A percentile compares a stretch with the other conserved stretches of the same genome.
These are phyloP conservation scores for Monilinia fructigena DNA, from an alignment of 2,329 filamentous ascomycete species.

Conservation along the genomic window DNA sequence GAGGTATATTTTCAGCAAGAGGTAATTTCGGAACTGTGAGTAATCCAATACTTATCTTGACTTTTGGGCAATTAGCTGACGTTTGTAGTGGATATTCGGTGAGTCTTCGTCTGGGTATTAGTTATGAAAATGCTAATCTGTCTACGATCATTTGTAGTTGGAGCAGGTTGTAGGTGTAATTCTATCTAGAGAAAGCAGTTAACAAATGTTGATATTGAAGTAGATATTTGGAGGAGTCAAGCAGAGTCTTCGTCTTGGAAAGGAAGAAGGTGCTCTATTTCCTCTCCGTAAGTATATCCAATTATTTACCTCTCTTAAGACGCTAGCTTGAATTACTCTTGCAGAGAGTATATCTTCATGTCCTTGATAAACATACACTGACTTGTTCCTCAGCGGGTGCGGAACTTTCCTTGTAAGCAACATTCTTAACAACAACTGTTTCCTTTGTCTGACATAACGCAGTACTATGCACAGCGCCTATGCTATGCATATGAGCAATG, in stretches of 20 bases:
- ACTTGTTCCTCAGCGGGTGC: neutral
- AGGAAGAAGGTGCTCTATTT: neutral
- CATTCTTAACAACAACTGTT: neutral
- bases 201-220: neutral
- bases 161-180: neutral
- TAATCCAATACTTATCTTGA: neutral
- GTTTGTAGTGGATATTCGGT: conserved; percentile 3
- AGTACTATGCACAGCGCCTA: neutral
- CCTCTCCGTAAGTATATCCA: neutral
- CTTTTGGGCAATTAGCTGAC: neutral
- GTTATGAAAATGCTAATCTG: neutral
- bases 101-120: neutral
- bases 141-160: neutral
- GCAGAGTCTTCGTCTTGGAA: neutral
- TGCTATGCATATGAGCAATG: neutral
- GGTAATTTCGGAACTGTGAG: conserved; percentile 11
- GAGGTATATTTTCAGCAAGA: neutral
- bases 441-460: neutral
- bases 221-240: conserved; percentile 2
- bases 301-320: neutral
- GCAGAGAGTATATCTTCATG: neutral
- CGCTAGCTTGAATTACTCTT: neutral
- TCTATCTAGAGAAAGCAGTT: neutral
- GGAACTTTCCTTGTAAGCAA: neutral
- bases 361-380: neutral